Percentiles rank a stretch among this genome's conserved stretches.
These are phyloP conservation scores for Colletotrichum cereale DNA, from an alignment of 2,329 filamentous ascomycete species.

Conservation along the genomic window DNA sequence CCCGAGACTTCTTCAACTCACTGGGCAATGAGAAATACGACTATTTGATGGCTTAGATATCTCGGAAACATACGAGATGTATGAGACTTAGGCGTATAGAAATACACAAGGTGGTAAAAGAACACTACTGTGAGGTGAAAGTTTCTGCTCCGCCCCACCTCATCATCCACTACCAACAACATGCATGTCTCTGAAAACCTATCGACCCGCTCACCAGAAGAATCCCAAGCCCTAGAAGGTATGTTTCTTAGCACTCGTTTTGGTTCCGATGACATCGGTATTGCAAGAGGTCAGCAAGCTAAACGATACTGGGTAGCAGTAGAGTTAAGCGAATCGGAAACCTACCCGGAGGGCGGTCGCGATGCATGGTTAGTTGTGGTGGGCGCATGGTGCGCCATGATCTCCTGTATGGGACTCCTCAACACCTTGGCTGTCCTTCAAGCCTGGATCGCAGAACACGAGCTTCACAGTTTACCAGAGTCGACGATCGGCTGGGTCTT, in stretches of 20 bases:
- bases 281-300: background rate
- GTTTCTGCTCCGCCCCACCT: background rate
- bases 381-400: slow-evolving; percentile 75
- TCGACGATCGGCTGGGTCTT: slow-evolving; percentile 80
- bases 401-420: slow-evolving; percentile 75
- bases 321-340: slow-evolving; percentile 6
- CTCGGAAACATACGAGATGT: background rate
- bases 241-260: background rate
- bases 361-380: slow-evolving; percentile 79
- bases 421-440: slow-evolving; percentile 77
- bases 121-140: background rate
- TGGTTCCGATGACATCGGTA: background rate
- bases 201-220: background rate
- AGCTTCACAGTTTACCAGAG: slow-evolving; percentile 69
- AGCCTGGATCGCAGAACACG: slow-evolving; percentile 73
- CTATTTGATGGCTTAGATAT: background rate
- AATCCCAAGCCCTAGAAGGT: background rate
- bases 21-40: background rate
- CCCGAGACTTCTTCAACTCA: background rate
- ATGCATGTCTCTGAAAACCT: background rate
- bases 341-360: slow-evolving; percentile 77
- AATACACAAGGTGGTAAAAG: background rate
- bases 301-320: background rate
- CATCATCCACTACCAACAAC: background rate
- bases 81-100: background rate